phyloP scores from a whole-genome alignment of 1,139 yeast genomes.

The Sugiyamaella sp. region DNA sequence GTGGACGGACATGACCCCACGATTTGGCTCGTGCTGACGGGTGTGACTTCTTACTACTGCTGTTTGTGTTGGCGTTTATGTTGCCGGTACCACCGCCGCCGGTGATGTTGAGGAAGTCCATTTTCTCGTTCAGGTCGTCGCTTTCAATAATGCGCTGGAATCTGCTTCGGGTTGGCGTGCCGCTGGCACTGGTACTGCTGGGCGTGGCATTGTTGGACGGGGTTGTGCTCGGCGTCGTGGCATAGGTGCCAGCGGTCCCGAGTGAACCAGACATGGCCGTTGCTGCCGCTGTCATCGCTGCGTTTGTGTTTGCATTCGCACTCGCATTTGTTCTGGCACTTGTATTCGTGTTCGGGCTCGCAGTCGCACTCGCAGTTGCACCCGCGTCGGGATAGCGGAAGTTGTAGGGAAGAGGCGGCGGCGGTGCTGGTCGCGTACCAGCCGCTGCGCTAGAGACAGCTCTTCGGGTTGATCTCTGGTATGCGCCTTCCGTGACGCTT shows the following conservation, averaged over 20 bases:
- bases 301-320: neutral
- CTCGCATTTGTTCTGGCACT: neutral
- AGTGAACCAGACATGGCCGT: too few relatives aligned
- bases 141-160: slow-evolving; percentile 16
- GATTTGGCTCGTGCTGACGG: slow-evolving; percentile 91
- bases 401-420: slow-evolving; percentile 25
- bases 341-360: slow-evolving; percentile 5
- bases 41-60: slow-evolving; percentile 49
- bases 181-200: slow-evolving; percentile 1
- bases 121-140: slow-evolving; percentile 16
- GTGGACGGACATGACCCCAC: slow-evolving; percentile 76
- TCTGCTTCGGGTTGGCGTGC: slow-evolving; percentile 20
- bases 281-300: neutral
- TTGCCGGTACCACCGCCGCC: neutral
- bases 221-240: neutral
- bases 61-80: neutral
- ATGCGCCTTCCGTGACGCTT: slow-evolving; percentile 29
- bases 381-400: slow-evolving; percentile 28
- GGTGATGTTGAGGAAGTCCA: slow-evolving; percentile 14
- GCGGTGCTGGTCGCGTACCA: slow-evolving; percentile 21
- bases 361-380: slow-evolving; percentile 2
- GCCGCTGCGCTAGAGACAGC: slow-evolving; percentile 23
- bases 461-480: slow-evolving; percentile 22
- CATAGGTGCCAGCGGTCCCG: too few relatives aligned
- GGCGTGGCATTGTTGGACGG: neutral